Base-by-base conservation (phyloP, 2,329 filamentous ascomycete species). In the Aspergillus fructus region DNA sequence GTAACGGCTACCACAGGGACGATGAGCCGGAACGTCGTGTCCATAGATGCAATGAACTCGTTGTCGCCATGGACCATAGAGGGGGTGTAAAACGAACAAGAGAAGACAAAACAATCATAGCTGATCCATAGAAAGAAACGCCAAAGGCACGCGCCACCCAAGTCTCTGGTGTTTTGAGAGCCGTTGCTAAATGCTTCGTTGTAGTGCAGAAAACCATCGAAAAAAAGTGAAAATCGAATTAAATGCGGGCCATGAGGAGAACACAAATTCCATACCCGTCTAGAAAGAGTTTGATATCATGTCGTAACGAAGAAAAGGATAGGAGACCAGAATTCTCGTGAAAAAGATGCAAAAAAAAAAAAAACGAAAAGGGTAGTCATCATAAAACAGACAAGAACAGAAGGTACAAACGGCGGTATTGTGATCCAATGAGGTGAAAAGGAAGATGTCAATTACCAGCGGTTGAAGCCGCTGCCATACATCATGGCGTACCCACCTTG, bases 401-500 rank as follows among this genome's bases (percentile, higher is more conserved):
- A 40, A 56, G 23, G 53, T 63, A 55, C 51, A 58, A 61, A 61
- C 9, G 27, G 27, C 27, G 27, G 27, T 11, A 60, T 62, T 66
- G 59, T 64, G 56, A 62, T 62, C 59, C 58, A 64, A 60, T 60
- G 60, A 54, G 61, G 51, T 58, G 51, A 59, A 61, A 58, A 59
- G 61, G 55, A 58, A 60, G 56, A 65, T 61, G 66, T 62, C 66
- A 62, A 66, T 78, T 80, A 91, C 88, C 89, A 92, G 73, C 88
- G 82, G 71, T 82, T 80, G 75, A 87, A 87, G 41, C 79, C 81
- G 73, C 85, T 85, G 74, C 80, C 79, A 77, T 96, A 96, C 84
- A 96, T 90, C 85, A 91, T 89, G 70, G 86, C 92, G 86, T 96
- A 96, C 89, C 91, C 92, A 94, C 91, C 91, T 93, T 84, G 83